A percentile compares a stretch with the other conserved stretches of the same genome.
Conservation (phyloP, 352 stramenopile species). For the Phytophthora vignae region DNA sequence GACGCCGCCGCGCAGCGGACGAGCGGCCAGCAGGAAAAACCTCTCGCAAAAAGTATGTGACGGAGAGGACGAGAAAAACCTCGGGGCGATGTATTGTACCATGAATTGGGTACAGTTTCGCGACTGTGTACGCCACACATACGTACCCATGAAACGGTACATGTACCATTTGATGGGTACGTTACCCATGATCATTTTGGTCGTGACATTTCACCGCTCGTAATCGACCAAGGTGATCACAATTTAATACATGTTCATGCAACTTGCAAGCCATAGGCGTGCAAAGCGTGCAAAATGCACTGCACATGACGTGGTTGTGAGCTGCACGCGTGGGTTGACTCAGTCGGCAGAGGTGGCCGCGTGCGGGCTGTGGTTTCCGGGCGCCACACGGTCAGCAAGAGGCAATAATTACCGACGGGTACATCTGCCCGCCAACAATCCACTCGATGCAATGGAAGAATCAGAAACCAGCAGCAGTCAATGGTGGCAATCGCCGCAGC, state of each 20-base stretch:
- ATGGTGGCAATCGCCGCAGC: neutral
- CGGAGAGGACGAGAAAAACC: conserved; percentile 17
- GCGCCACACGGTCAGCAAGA: neutral
- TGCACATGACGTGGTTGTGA: conserved; percentile 12
- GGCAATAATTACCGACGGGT: too few species aligned
- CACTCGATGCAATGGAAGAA: neutral
- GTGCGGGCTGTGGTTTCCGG: neutral
- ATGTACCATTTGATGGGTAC: too few species aligned
- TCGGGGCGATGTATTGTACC: neutral
- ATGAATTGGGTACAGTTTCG: neutral
- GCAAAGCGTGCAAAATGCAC: neutral
- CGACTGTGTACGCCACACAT: too few species aligned
- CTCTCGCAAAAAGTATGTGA: conserved; percentile 30
- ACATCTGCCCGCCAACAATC: conserved; percentile 1
- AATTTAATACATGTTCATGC: too few species aligned
- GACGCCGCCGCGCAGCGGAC: conserved; percentile 2
- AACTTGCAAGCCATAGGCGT: too few species aligned
- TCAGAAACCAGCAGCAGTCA: conserved; percentile 1
- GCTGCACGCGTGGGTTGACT: conserved; percentile 16
- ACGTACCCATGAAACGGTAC: too few species aligned
- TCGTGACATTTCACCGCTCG: neutral
- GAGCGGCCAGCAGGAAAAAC: conserved; percentile 46
- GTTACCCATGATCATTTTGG: too few species aligned
- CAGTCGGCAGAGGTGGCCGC: neutral
- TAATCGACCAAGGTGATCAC: neutral